Base-by-base conservation (phyloP, 1,139 yeast genomes). In the Taphrina communis region DNA sequence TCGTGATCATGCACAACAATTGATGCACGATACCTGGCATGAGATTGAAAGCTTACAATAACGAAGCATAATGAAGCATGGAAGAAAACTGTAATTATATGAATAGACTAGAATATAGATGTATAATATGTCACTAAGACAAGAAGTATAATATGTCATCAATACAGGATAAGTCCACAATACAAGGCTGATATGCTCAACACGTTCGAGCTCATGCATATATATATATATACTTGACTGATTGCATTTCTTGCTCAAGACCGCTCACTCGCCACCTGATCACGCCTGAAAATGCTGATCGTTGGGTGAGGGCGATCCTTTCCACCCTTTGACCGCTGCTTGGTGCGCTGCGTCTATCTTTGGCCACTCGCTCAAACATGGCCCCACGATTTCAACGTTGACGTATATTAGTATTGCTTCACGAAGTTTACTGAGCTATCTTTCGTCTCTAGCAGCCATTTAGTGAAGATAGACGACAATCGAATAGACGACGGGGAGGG, bases 1-100 rank as follows among this genome's bases (percentile, higher is more conserved):
- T n/a, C 44, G 35, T 19, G 25, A n/a, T 11, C 52, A 25, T 6
- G 65, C 50, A 31, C 31, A 50, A 19, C 38, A 19, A 11, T 38
- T 60, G 36, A 38, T 60, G 31, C 17, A 38, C 36, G 57, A 17
- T n/a, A 19, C 50, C 21, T 60, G 65, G 62, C 42, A 36, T 25
- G 36, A 38, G 9, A 14, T 58, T 11, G 42, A 12, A 53, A 14
- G 19, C 42, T 53, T 21, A 11, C n/a, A 50, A 21, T 35, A 35
- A 36, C 21, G 17, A 36, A 53, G 31, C 31, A 25, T 25, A 25
- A 25, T 4, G 31, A 25, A 25, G 31, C 31, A 25, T 17, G 31
- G 31, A 25, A 2, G 31, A 25, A 2, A 25, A 25, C 2, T 25
- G 31, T 25, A 25, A 25, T 12, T 12, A 44, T 17, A 44, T 14